Percentiles rank a stretch among this genome's conserved stretches.
These are phyloP conservation scores for Coemansia sp. DNA, from an alignment of 192 early-diverging fungal species.

Conservation along the genomic window DNA sequence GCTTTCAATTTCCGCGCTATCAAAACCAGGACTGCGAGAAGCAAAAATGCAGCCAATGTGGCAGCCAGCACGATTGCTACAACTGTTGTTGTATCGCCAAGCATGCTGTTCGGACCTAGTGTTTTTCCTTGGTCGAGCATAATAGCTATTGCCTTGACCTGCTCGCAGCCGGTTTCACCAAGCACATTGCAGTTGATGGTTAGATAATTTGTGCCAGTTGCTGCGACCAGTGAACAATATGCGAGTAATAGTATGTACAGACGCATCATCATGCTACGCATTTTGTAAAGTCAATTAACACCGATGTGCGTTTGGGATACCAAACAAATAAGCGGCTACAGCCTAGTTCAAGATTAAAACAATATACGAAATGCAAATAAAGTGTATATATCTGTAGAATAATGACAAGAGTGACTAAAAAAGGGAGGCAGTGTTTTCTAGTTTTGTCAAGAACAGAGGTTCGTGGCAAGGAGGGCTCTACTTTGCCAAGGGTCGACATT, in stretches of 20 bases:
- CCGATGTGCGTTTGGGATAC: neutral
- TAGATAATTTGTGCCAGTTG: neutral
- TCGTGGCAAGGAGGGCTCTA: neutral
- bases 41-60: slow-evolving; percentile 2
- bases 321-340: neutral
- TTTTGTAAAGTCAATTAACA: neutral
- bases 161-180: slow-evolving; percentile 10
- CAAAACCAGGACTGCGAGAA: slow-evolving; percentile 8
- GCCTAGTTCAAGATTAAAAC: neutral
- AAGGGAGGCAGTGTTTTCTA: neutral
- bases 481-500: neutral
- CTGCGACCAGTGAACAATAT: neutral
- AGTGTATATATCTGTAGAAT: neutral
- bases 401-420: neutral
- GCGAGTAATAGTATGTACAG: slow-evolving; percentile 10
- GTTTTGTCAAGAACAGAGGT: neutral
- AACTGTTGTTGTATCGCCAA: neutral
- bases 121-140: slow-evolving; percentile 6
- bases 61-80: slow-evolving; percentile 3
- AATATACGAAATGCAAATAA: neutral
- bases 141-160: slow-evolving; percentile 13
- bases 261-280: neutral
- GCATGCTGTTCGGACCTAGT: neutral
- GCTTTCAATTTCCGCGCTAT: slow-evolving; percentile 4
- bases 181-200: slow-evolving; percentile 20